phyloP scores from a whole-genome alignment of 495 filamentous ascomycete species.

The Sordaria brevicollis region DNA sequence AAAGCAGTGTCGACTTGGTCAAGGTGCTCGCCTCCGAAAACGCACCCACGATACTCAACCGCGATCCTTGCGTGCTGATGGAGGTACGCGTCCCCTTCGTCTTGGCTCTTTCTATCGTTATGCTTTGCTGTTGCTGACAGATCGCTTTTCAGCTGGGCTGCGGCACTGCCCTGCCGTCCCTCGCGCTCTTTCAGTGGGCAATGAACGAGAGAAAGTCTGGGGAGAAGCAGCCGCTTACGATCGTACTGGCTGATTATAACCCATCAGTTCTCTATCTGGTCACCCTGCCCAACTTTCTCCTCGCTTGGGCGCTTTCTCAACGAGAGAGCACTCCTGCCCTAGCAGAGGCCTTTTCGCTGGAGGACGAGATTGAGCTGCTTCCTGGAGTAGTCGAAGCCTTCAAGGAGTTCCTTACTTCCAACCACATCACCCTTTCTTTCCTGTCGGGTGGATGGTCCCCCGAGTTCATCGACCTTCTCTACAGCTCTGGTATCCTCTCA shows the following conservation, averaged over 20 bases:
- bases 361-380: slow-evolving; percentile 68
- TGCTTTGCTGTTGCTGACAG: slow-evolving; percentile 9
- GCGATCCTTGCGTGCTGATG: slow-evolving; percentile 44
- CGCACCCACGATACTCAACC: slow-evolving; percentile 46
- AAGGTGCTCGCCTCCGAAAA: slow-evolving; percentile 48
- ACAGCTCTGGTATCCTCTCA: slow-evolving; percentile 11
- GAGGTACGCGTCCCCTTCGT: slow-evolving; percentile 49
- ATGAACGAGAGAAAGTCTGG: slow-evolving; percentile 28
- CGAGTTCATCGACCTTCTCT: slow-evolving; percentile 52
- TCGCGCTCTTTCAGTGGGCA: slow-evolving; percentile 64
- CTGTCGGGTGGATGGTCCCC: slow-evolving; percentile 78
- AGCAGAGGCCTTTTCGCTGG: slow-evolving; percentile 31
- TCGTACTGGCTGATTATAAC: slow-evolving; percentile 87
- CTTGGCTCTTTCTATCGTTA: background rate
- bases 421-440: slow-evolving; percentile 55
- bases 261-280: slow-evolving; percentile 72
- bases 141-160: slow-evolving; percentile 60
- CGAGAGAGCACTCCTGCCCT: slow-evolving; percentile 18
- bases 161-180: slow-evolving; percentile 77
- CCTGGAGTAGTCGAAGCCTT: slow-evolving; percentile 53
- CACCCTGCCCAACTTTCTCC: slow-evolving; percentile 77
- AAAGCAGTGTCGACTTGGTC: slow-evolving; percentile 83
- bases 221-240: slow-evolving; percentile 33
- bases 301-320: slow-evolving; percentile 60
- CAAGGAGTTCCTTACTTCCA: slow-evolving; percentile 40